These are phyloP conservation scores for Tetracentron sinense DNA, from an alignment of 164 flowering plant genomes.

Conservation along the genomic window DNA sequence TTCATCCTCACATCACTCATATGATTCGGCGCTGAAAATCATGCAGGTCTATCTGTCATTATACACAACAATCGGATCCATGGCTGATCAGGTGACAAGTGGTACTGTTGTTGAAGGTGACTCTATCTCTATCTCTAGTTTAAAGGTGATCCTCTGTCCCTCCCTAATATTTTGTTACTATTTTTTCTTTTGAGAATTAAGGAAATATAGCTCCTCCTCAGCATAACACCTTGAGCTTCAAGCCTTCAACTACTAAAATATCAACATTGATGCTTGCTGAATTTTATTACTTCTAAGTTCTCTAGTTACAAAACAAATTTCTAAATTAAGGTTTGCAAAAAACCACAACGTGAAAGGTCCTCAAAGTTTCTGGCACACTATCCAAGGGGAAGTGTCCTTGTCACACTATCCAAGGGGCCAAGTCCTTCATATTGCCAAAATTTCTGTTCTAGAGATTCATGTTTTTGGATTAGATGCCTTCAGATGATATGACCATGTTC, in stretches of 20 bases:
- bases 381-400: too few relatives aligned
- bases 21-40: neutral
- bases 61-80: slow-evolving; percentile 61
- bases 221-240: neutral
- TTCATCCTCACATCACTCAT: neutral
- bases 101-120: slow-evolving; percentile 30
- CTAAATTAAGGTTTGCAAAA: too few relatives aligned
- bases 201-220: neutral
- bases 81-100: slow-evolving; percentile 58
- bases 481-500: too few relatives aligned
- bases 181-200: neutral
- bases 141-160: slow-evolving; percentile 57
- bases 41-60: slow-evolving; percentile 80
- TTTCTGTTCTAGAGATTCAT: too few relatives aligned
- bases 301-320: too few relatives aligned
- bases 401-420: too few relatives aligned
- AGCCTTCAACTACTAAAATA: neutral
- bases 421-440: too few relatives aligned
- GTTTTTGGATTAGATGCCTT: neutral
- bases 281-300: too few relatives aligned
- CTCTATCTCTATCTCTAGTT: slow-evolving; percentile 54
- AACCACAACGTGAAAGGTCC: too few relatives aligned
- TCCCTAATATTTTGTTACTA: neutral
- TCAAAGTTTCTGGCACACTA: too few relatives aligned
- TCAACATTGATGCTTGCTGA: neutral